phyloP scores from a whole-genome alignment of 352 stramenopile species.

The Globisporangium carolinianum region DNA sequence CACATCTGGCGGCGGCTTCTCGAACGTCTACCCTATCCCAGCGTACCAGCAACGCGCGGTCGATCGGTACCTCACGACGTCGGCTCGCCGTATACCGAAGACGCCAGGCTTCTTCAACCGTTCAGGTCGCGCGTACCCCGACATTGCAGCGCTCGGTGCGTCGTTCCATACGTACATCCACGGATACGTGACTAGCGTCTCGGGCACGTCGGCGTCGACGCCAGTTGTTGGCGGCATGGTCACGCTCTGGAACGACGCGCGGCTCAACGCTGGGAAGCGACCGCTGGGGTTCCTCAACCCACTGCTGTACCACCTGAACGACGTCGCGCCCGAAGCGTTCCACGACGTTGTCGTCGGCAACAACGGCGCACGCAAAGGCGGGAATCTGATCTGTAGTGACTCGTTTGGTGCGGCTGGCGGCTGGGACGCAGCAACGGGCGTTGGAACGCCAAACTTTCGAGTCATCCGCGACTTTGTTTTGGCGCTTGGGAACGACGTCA shows the following conservation, averaged over 20 bases:
- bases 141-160: constrained; percentile 75
- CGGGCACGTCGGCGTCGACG: constrained; percentile 83
- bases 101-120: constrained; percentile 67
- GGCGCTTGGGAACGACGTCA: constrained; percentile 42
- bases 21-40: constrained; percentile 65
- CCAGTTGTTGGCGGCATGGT: constrained; percentile 84
- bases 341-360: constrained; percentile 84
- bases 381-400: constrained; percentile 39
- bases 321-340: constrained; percentile 53
- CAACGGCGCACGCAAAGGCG: constrained; percentile 58
- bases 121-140: constrained; percentile 83
- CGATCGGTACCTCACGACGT: constrained; percentile 46
- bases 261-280: constrained; percentile 70
- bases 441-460: constrained; percentile 81
- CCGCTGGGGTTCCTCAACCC: constrained; percentile 86
- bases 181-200: constrained; percentile 35
- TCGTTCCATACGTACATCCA: constrained; percentile 65
- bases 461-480: constrained; percentile 52
- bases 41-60: constrained; percentile 72
- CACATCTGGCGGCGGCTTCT: constrained; percentile 87
- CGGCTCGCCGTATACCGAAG: constrained; percentile 29
- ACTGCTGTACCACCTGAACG: constrained; percentile 72
- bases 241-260: constrained; percentile 82
- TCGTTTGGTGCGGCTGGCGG: constrained; percentile 78
- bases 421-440: constrained; percentile 86